Conservation (phyloP, 2,329 filamentous ascomycete genomes). For the Hansfordia pulvinata region DNA sequence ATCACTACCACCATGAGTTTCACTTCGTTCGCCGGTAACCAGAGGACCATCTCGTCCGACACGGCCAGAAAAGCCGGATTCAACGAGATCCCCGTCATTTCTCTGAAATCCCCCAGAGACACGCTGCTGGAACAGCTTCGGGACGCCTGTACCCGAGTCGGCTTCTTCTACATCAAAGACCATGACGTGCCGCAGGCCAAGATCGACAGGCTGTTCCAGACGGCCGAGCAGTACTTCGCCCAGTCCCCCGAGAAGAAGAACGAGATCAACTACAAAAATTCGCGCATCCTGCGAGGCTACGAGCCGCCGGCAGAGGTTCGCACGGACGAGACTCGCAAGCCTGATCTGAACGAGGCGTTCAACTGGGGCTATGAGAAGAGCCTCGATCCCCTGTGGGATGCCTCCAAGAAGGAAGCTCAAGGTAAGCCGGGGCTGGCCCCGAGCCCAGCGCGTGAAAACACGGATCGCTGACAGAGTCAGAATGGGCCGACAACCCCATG, state of each 20-base stretch:
- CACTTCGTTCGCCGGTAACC: too few species aligned
- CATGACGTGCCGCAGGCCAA: constrained; percentile 14
- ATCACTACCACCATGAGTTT: too few species aligned
- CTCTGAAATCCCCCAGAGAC: constrained; percentile 20
- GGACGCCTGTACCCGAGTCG: constrained; percentile 23
- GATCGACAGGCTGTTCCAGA: constrained; percentile 13
- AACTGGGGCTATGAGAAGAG: constrained; percentile 19
- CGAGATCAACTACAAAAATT: constrained; percentile 18
- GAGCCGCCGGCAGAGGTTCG: constrained; percentile 17
- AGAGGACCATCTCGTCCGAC: too few species aligned
- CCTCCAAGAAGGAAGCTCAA: constrained; percentile 19
- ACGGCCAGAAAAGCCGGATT: too few species aligned
- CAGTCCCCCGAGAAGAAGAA: constrained; percentile 10
- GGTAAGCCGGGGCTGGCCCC: constrained; percentile 3
- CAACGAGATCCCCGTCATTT: constrained; percentile 25
- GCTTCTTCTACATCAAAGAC: constrained; percentile 29
- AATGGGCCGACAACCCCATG: too few species aligned
- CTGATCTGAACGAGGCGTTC: constrained; percentile 19
- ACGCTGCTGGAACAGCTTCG: constrained; percentile 21
- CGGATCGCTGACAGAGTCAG: too few species aligned
- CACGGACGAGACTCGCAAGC: constrained; percentile 7
- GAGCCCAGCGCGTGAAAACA: too few species aligned
- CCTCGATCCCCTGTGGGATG: constrained; percentile 13
- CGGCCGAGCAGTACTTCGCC: constrained; percentile 11
- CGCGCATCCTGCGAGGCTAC: constrained; percentile 23